These are phyloP conservation scores for Penicillium sp. DNA, from an alignment of 2,329 filamentous ascomycete genomes.

Conservation along the genomic window DNA sequence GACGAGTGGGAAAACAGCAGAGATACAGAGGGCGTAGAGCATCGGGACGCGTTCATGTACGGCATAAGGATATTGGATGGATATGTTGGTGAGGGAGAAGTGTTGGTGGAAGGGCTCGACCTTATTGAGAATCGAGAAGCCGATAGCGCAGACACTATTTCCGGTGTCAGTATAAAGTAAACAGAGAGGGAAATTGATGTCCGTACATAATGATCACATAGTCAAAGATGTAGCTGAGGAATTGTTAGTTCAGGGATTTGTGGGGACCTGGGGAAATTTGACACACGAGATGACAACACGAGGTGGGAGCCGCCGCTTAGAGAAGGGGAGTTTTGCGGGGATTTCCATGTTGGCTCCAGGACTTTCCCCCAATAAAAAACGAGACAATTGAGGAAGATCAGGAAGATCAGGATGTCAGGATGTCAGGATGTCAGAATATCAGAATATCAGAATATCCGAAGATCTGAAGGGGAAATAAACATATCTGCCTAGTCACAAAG, in stretches of 20 bases:
- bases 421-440: background rate
- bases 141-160: slow-evolving; percentile 50
- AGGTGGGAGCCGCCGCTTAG: slow-evolving; percentile 52
- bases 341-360: slow-evolving; percentile 17
- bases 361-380: background rate
- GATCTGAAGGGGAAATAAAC: background rate
- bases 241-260: slow-evolving; percentile 11
- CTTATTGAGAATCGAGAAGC: slow-evolving; percentile 55
- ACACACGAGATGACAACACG: slow-evolving; percentile 55
- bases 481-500: background rate
- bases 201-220: slow-evolving; percentile 60
- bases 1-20: slow-evolving; percentile 49
- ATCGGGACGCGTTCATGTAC: slow-evolving; percentile 57
- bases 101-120: slow-evolving; percentile 58
- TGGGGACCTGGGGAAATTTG: background rate
- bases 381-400: background rate
- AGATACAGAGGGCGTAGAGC: slow-evolving; percentile 50
- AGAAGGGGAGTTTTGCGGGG: slow-evolving; percentile 52
- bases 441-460: background rate
- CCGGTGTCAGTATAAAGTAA: background rate
- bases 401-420: background rate
- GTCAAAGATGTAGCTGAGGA: slow-evolving; percentile 55
- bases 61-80: slow-evolving; percentile 59
- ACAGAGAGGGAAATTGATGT: background rate
- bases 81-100: slow-evolving; percentile 58